Evolutionary conservation across 1,284 basidiomycete genomes (phyloP).

Genomic region (Sporisorium sorghi): DNA sequence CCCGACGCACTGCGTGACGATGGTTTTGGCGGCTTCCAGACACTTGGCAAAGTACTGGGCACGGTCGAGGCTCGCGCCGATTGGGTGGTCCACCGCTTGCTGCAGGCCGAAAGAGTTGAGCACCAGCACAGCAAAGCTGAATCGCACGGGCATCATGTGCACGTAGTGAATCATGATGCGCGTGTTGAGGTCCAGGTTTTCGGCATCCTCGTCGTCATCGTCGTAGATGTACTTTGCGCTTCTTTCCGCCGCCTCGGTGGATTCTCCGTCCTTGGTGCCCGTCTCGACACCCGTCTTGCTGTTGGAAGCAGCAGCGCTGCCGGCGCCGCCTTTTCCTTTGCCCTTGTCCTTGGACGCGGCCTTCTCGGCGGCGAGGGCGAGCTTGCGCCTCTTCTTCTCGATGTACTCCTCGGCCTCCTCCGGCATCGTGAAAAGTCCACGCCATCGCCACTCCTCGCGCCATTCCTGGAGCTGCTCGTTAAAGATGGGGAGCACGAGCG

Average conservation of each 20-base stretch:
- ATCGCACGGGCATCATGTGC: conserved; percentile 61
- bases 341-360: conserved; percentile 26
- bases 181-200: conserved; percentile 59
- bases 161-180: conserved; percentile 61
- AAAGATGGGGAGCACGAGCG: conserved; percentile 83
- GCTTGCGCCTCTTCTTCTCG: conserved; percentile 22
- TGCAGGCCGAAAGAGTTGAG: conserved; percentile 95
- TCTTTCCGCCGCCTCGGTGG: conserved; percentile 3
- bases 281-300: conserved; percentile 4
- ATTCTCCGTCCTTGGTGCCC: not conserved
- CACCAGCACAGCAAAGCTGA: conserved; percentile 64
- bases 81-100: conserved; percentile 80
- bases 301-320: conserved; percentile 9
- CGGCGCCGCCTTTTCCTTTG: conserved; percentile 19
- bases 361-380: conserved; percentile 22
- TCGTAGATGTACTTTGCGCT: conserved; percentile 24
- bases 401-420: conserved; percentile 31
- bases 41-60: conserved; percentile 68
- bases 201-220: conserved; percentile 56
- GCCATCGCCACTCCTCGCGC: conserved; percentile 75
- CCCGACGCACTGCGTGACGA: conserved; percentile 54
- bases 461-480: conserved; percentile 82
- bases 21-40: conserved; percentile 63
- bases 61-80: conserved; percentile 59
- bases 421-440: conserved; percentile 49